Percentiles rank a stretch among this genome's conserved stretches.
These are phyloP conservation scores for Blastobotrys chiropterorum DNA, from an alignment of 805 yeast genomes.

Conservation along the genomic window DNA sequence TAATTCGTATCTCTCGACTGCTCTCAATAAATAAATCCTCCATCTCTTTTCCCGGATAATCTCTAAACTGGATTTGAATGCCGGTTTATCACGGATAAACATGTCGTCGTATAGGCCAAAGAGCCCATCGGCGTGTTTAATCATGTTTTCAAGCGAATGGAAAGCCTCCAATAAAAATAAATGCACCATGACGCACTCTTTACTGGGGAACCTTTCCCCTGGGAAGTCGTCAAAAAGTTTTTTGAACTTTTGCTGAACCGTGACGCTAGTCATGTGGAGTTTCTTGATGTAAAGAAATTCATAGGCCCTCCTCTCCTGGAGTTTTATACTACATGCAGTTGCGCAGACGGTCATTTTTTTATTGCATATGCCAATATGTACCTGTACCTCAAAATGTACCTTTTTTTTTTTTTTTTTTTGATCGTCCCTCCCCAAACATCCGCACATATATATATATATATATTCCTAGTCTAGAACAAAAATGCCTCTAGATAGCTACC, in stretches of 20 bases:
- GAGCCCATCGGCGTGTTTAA: constrained; percentile 7
- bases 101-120: constrained; percentile 9
- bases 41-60: constrained; percentile 11
- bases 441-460: not conserved
- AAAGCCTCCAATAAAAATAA: constrained; percentile 13
- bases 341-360: not conserved
- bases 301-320: not conserved
- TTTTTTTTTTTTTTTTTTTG: not conserved
- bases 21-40: constrained; percentile 11
- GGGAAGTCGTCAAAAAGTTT: not conserved
- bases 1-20: constrained; percentile 10
- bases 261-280: not conserved
- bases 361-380: not conserved
- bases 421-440: not conserved
- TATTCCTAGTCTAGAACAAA: not conserved
- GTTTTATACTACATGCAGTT: not conserved
- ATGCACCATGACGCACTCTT: constrained; percentile 4
- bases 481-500: not conserved
- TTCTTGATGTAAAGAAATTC: not conserved
- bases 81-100: not conserved
- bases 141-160: constrained; percentile 1
- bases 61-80: not conserved
- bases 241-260: not conserved
- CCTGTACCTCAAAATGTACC: not conserved
- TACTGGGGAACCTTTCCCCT: not conserved